phyloP scores from a whole-genome alignment of 2,329 filamentous ascomycete species.

The Beauveria medogensis region DNA sequence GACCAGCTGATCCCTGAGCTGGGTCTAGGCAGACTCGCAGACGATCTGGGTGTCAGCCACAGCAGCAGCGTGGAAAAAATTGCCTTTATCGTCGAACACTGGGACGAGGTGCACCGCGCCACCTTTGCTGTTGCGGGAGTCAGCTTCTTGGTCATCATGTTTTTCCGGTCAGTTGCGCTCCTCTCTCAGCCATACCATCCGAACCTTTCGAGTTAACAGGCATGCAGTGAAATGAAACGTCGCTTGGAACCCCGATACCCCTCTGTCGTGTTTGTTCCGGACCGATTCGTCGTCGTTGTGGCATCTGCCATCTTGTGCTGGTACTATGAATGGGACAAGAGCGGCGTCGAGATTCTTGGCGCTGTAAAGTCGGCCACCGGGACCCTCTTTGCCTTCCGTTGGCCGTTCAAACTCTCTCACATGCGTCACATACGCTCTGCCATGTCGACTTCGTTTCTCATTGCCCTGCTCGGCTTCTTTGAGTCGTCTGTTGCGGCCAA shows the following conservation, averaged over 20 bases:
- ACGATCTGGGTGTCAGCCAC: slow-evolving; percentile 59
- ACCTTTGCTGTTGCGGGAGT: slow-evolving; percentile 70
- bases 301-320: slow-evolving; percentile 74
- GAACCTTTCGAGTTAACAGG: neutral
- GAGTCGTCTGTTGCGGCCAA: slow-evolving; percentile 96
- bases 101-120: slow-evolving; percentile 58
- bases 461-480: slow-evolving; percentile 94
- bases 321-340: slow-evolving; percentile 65
- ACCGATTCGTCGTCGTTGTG: slow-evolving; percentile 84
- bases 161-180: slow-evolving; percentile 56
- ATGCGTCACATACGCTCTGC: slow-evolving; percentile 78
- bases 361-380: slow-evolving; percentile 67
- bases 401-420: slow-evolving; percentile 70
- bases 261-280: slow-evolving; percentile 78
- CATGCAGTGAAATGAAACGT: slow-evolving; percentile 66
- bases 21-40: slow-evolving; percentile 62
- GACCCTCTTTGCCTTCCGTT: slow-evolving; percentile 70
- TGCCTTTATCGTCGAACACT: slow-evolving; percentile 64
- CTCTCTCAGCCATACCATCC: neutral
- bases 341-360: slow-evolving; percentile 78
- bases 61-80: slow-evolving; percentile 84
- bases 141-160: slow-evolving; percentile 82
- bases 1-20: slow-evolving; percentile 91
- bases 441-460: slow-evolving; percentile 86
- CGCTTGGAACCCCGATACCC: slow-evolving; percentile 72